Evolutionary conservation across 2,329 filamentous ascomycete species (phyloP), one percentile per base, ranked within the genome.

Genomic region (Penicillium hesseltinei): DNA sequence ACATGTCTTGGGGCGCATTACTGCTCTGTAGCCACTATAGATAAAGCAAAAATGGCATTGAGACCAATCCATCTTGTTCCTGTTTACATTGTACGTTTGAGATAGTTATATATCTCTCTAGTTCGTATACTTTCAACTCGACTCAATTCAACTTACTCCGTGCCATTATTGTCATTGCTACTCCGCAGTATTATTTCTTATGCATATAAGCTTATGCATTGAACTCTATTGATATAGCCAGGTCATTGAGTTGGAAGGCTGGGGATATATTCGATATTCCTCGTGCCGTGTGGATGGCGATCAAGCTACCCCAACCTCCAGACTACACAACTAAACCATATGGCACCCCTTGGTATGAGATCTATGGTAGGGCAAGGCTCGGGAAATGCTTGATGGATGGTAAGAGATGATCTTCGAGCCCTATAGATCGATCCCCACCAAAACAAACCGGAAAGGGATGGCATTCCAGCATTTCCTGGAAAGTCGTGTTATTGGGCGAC

Each of bases 401-500:
- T 21, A 38, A 50, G 21, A 50, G 27, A 23, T 19, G 23, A 54
- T 44, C 13, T 21, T n/a, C 48, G 43, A 51, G 59, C 66, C 57
- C 54, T 64, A 58, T 39, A 43, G 40, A 56, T 50, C 57, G 51
- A 38, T 56, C 39, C 23, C n/a, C 13, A 45, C 51, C 55, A 44
- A 58, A 58, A 62, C 55, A 63, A 47, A n/a, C 33, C 53, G 62
- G 57, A 55, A 66, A 66, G 64, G 64, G 64, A 63, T 66, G 31
- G 23, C 64, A 66, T 66, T 63, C 64, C 44, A 57, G 8, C 33
- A 51, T 39, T 47, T 51, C 49, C 56, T 42, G 29, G 17, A 7
- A 42, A 57, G 40, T 50, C 39, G 49, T 61, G 51, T 51, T 29
- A 17, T 43, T 45, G 31, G 39, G 25, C 21, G 21, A 31, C 11